Conservation (phyloP, 306 rosid genomes). For the Medicago ruthenica region DNA sequence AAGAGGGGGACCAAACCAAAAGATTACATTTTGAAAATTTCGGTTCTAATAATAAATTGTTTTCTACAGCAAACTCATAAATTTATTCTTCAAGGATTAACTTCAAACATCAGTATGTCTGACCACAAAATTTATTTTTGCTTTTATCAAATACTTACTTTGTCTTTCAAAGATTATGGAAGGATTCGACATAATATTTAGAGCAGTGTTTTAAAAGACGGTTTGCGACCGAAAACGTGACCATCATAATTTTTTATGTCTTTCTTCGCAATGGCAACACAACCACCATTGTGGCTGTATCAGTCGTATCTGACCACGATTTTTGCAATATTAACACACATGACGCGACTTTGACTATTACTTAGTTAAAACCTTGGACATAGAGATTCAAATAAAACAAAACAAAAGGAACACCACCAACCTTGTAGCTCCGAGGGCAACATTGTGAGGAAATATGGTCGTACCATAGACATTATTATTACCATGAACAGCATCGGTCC, state of each 20-base stretch:
- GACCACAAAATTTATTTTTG: too few relatives aligned
- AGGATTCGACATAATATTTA: too few relatives aligned
- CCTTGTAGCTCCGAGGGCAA: constrained; percentile 61
- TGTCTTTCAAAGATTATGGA: too few relatives aligned
- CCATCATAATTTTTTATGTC: not conserved
- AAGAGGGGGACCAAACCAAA: too few relatives aligned
- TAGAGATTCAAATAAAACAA: not conserved
- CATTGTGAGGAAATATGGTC: constrained; percentile 76
- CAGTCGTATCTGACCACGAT: not conserved
- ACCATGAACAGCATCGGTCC: constrained; percentile 79
- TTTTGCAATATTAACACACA: not conserved
- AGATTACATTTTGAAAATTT: too few relatives aligned
- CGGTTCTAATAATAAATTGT: too few relatives aligned
- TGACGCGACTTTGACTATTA: not conserved
- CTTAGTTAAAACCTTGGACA: not conserved
- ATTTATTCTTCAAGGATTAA: too few relatives aligned
- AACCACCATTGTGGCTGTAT: not conserved
- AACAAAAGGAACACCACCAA: not conserved
- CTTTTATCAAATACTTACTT: too few relatives aligned
- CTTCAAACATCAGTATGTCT: too few relatives aligned
- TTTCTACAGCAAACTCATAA: not conserved
- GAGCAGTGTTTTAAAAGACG: too few relatives aligned
- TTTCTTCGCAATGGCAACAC: not conserved
- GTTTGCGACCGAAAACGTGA: not conserved
- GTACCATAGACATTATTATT: constrained; percentile 74